Percentiles rank a stretch among this genome's conserved stretches.
Evolutionary conservation across 2,329 filamentous ascomycete species (phyloP).

Genomic region (Beauveria scarabaeidicola): DNA sequence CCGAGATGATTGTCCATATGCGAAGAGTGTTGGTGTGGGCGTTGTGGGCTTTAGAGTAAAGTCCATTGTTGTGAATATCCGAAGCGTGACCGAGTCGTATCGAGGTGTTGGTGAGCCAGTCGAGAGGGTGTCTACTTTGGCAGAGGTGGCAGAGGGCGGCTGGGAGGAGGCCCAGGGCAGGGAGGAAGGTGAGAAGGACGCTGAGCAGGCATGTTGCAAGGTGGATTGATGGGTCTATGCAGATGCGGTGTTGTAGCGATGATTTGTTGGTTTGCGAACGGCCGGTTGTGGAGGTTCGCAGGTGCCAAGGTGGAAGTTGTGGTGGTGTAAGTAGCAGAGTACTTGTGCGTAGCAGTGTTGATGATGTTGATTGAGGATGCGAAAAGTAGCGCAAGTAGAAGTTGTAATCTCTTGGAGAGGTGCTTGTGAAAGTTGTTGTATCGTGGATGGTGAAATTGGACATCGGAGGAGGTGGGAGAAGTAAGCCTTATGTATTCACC

Average conservation of each 20-base stretch:
- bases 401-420: neutral
- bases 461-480: neutral
- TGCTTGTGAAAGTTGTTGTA: neutral
- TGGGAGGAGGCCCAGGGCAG: slow-evolving; percentile 57
- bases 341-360: neutral
- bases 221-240: slow-evolving; percentile 1
- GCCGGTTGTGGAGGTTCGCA: neutral
- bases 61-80: neutral
- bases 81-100: neutral
- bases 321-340: slow-evolving; percentile 3
- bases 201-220: slow-evolving; percentile 44
- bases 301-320: neutral
- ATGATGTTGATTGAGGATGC: neutral
- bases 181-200: slow-evolving; percentile 58
- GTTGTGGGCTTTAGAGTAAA: neutral
- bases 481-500: slow-evolving; percentile 11
- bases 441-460: neutral
- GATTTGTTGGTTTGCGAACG: slow-evolving; percentile 11
- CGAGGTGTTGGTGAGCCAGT: neutral
- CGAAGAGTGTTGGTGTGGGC: neutral
- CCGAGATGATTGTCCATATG: neutral
- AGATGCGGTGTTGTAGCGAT: slow-evolving; percentile 12
- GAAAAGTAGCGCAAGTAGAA: neutral
- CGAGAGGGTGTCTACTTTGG: slow-evolving; percentile 42
- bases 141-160: slow-evolving; percentile 55